These are phyloP conservation scores for Dictyostelium intermedium DNA, from an alignment of 78 protist species.

Conservation along the genomic window DNA sequence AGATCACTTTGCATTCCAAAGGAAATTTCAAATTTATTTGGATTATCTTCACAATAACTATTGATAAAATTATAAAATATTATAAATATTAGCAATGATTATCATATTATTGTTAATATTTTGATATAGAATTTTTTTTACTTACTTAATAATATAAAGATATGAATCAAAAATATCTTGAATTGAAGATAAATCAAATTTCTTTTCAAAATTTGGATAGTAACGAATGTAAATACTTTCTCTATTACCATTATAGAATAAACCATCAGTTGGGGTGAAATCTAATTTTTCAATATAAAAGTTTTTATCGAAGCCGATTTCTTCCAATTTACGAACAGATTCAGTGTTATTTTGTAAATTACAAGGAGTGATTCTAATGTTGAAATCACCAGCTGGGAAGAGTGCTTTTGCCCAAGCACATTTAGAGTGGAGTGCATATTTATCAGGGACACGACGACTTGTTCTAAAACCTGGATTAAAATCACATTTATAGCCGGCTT, in stretches of 20 bases:
- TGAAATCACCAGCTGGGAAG: not conserved
- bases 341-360: not conserved
- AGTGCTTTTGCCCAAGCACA: not conserved
- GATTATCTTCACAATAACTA: slow-evolving; percentile 14
- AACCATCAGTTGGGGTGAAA: slow-evolving; percentile 7
- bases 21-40: slow-evolving; percentile 6
- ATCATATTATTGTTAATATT: not conserved
- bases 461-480: slow-evolving; percentile 7
- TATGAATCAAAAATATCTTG: slow-evolving; percentile 12
- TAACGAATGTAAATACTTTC: not conserved
- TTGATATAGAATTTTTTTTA: not conserved
- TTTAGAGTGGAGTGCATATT: not conserved
- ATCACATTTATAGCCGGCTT: slow-evolving; percentile 9
- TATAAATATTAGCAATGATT: not conserved
- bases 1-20: slow-evolving; percentile 11
- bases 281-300: slow-evolving; percentile 7
- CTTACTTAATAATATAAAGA: slow-evolving; percentile 2
- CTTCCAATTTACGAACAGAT: not conserved
- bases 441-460: not conserved
- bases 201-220: slow-evolving; percentile 11
- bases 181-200: slow-evolving; percentile 3
- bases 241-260: not conserved
- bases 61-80: not conserved
- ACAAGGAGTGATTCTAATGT: not conserved
- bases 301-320: slow-evolving; percentile 5